Percentiles rank a stretch among this genome's conserved stretches.
Evolutionary conservation across 1,139 yeast genomes (phyloP).

Genomic region (Pichia sp.): DNA sequence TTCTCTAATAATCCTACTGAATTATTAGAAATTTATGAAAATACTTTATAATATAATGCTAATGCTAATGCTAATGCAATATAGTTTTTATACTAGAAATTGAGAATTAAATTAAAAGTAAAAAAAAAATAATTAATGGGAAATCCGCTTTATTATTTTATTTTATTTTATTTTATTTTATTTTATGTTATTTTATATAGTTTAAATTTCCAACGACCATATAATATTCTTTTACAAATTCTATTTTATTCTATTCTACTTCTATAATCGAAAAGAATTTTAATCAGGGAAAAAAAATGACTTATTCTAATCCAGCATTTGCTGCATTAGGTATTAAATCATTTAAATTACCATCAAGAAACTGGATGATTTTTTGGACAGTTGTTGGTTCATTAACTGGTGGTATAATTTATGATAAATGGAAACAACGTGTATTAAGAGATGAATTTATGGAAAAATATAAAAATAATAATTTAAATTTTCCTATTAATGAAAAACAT

Average conservation of each 20-base stretch:
- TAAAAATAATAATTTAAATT: conserved; percentile 37
- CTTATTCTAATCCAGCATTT: conserved; percentile 77
- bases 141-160: too few species aligned
- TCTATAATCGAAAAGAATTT: too few species aligned
- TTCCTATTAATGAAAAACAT: conserved; percentile 46
- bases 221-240: too few species aligned
- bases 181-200: too few species aligned
- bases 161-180: too few species aligned
- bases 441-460: conserved; percentile 52
- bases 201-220: too few species aligned
- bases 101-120: too few species aligned
- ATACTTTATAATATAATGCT: neutral
- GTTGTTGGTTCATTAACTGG: conserved; percentile 62
- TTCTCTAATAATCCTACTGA: conserved; percentile 2
- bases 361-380: conserved; percentile 89
- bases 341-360: conserved; percentile 76
- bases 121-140: too few species aligned
- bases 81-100: too few species aligned
- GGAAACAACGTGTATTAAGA: conserved; percentile 62
- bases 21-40: conserved; percentile 6
- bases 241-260: neutral
- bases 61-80: too few species aligned
- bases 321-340: conserved; percentile 81
- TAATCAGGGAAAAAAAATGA: neutral
- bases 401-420: conserved; percentile 71